Evolutionary conservation across 2,329 filamentous ascomycete genomes (phyloP), one percentile per base, ranked within the genome.

Genomic region (Botrytis galanthina): DNA sequence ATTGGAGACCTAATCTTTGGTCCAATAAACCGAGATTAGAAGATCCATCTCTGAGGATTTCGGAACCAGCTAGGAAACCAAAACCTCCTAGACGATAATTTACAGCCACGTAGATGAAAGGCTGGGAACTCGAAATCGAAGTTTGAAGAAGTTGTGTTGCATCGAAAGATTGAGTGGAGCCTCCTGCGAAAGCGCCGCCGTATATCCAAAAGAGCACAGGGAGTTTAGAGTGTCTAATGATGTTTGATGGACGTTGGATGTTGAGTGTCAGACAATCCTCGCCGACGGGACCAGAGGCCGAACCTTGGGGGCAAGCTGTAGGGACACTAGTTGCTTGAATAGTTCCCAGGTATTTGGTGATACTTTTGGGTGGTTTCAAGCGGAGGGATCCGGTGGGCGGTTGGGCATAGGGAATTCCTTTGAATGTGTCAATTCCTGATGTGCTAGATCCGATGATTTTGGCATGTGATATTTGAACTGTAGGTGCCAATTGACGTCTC

Each of bases 41-140:
- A 51, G 87, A 79, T 0, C 87, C 88, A 54, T 85, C 85, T n/a
- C 84, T 84, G 18, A 84, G 83, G 22, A 89, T 85, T 71, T 87
- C 77, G 12, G 81, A 80, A 1, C 88, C 90, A 16, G 88, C 86
- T 44, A 93, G 81, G 81, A 95, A 94, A 0, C 92, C 93, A 78
- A 93, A 84, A 2, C 88, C 87, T 9, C 89, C 89, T 39, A 93
- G 85, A 7, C 91, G 86, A 80, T 92, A 89, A 80, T 88, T 88
- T 78, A 90, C 86, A 79, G 85, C 87, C 61, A 91, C 85, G 71
- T 84, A 87, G 32, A 92, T 82, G 71, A 92, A 81, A 29, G 80
- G 70, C 74, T 87, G 87, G 0, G 89, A 86, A 80, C 94, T 79
- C 82, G 93, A 94, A 0, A 92, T 92, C 73, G 84, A 87, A 29